phyloP scores from a whole-genome alignment of 352 stramenopile genomes.

The Phytopythium aichiense region DNA sequence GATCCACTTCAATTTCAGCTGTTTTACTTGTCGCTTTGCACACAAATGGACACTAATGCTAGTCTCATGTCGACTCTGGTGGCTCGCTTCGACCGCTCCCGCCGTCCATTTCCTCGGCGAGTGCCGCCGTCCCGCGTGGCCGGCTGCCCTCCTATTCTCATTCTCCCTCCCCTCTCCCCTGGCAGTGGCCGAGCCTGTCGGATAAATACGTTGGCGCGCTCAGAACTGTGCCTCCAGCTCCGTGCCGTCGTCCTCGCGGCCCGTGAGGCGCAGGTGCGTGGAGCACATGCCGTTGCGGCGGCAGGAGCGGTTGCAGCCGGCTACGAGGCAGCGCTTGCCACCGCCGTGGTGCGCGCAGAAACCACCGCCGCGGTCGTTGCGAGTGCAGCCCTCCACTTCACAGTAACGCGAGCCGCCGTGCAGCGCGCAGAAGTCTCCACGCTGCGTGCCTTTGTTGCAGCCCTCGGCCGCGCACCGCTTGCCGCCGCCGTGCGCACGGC shows the following conservation, averaged over 20 bases:
- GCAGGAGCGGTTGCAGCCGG: slow-evolving; percentile 71
- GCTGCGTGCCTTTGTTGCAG: slow-evolving; percentile 86
- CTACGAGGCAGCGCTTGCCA: slow-evolving; percentile 72
- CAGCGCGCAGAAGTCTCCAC: slow-evolving; percentile 80
- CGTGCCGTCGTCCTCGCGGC: slow-evolving; percentile 5
- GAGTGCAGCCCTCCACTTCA: slow-evolving; percentile 74
- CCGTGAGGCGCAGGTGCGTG: slow-evolving; percentile 42
- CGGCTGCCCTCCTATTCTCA: background rate
- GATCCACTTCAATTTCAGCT: background rate
- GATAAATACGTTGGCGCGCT: background rate
- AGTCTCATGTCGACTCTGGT: too few species aligned
- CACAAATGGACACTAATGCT: background rate
- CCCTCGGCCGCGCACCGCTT: slow-evolving; percentile 83
- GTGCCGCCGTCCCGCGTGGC: background rate
- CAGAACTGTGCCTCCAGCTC: slow-evolving; percentile 8
- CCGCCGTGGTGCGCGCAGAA: slow-evolving; percentile 69
- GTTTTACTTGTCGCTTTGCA: slow-evolving; percentile 1
- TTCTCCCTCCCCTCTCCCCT: background rate
- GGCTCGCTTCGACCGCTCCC: background rate
- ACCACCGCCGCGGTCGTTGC: slow-evolving; percentile 82
- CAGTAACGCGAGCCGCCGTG: slow-evolving; percentile 84
- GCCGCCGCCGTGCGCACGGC: slow-evolving; percentile 81
- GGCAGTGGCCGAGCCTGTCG: background rate
- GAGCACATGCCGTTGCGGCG: slow-evolving; percentile 82
- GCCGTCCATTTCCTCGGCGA: background rate